Conservation (phyloP, 805 yeast species). For the Ogataea trehaloabstinens region DNA sequence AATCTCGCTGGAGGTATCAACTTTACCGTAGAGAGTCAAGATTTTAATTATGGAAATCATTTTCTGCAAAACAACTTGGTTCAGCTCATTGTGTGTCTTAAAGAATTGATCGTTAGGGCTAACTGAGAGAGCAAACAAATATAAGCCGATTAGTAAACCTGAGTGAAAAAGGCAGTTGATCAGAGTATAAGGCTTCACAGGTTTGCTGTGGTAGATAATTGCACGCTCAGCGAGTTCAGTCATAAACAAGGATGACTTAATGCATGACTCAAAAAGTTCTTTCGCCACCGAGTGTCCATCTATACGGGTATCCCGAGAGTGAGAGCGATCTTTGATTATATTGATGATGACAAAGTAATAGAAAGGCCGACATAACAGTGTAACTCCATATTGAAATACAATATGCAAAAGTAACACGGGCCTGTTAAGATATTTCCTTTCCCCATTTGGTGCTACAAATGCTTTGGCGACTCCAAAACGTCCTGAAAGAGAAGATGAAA, state of each 20-base stretch:
- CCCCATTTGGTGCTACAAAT: conserved; percentile 14
- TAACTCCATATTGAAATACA: conserved; percentile 34
- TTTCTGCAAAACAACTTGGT: conserved; percentile 8
- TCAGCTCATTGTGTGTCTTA: conserved; percentile 12
- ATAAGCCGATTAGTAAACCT: conserved; percentile 35
- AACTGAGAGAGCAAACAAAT: conserved; percentile 22
- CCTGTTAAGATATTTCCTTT: conserved; percentile 15
- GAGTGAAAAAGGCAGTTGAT: conserved; percentile 37
- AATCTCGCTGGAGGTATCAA: conserved; percentile 13
- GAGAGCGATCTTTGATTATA: conserved; percentile 9
- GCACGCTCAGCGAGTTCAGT: conserved; percentile 31
- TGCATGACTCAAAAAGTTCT: conserved; percentile 35
- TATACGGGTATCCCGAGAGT: neutral
- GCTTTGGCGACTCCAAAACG: conserved; percentile 28
- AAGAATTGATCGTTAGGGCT: conserved; percentile 7
- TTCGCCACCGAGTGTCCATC: conserved; percentile 11
- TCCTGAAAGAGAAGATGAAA: conserved; percentile 34
- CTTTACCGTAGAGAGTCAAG: conserved; percentile 9
- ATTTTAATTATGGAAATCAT: conserved; percentile 15
- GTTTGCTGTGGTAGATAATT: conserved; percentile 28
- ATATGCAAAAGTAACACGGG: conserved; percentile 35
- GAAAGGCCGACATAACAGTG: conserved; percentile 42
- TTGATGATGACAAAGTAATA: conserved; percentile 33
- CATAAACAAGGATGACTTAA: conserved; percentile 35
- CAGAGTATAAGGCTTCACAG: conserved; percentile 36